Conservation (phyloP, 1,139 yeast genomes). For the Candida freyschussii region DNA sequence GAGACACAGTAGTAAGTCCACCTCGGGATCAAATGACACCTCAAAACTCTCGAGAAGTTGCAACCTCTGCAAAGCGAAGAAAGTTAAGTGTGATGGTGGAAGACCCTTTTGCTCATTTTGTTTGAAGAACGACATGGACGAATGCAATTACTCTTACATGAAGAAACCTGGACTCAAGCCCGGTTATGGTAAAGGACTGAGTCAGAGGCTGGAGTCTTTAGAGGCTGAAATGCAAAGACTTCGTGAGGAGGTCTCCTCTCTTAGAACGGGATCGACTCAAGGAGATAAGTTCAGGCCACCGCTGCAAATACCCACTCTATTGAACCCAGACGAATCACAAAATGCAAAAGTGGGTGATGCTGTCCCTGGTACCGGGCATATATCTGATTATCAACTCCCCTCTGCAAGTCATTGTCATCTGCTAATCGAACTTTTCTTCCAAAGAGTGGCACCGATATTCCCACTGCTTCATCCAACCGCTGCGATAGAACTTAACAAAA, state of each 20-base stretch:
- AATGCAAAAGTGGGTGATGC: not conserved
- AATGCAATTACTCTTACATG: constrained; percentile 16
- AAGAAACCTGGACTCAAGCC: constrained; percentile 23
- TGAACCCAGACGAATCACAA: constrained; percentile 12
- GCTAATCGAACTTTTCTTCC: constrained; percentile 18
- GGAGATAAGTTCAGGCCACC: constrained; percentile 1
- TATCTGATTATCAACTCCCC: constrained; percentile 9
- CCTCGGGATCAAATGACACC: no score
- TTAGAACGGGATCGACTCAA: constrained; percentile 1
- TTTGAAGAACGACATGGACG: constrained; percentile 23
- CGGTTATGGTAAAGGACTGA: constrained; percentile 22
- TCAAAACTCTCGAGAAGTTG: constrained; percentile 26
- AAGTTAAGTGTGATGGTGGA: constrained; percentile 34
- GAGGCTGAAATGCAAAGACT: constrained; percentile 14
- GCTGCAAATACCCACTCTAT: constrained; percentile 15
- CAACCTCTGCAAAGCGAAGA: constrained; percentile 35
- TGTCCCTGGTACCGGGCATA: not conserved
- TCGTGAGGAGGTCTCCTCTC: constrained; percentile 7
- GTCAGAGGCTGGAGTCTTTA: constrained; percentile 15
- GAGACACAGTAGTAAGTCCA: no score
- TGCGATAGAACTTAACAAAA: constrained; percentile 10
- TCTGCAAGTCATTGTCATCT: constrained; percentile 13
- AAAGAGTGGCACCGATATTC: constrained; percentile 16
- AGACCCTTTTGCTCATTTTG: constrained; percentile 35
- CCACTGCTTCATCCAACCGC: constrained; percentile 19